These are phyloP conservation scores for Sclerotinia spermophila DNA, from an alignment of 2,329 filamentous ascomycete genomes.

Conservation along the genomic window DNA sequence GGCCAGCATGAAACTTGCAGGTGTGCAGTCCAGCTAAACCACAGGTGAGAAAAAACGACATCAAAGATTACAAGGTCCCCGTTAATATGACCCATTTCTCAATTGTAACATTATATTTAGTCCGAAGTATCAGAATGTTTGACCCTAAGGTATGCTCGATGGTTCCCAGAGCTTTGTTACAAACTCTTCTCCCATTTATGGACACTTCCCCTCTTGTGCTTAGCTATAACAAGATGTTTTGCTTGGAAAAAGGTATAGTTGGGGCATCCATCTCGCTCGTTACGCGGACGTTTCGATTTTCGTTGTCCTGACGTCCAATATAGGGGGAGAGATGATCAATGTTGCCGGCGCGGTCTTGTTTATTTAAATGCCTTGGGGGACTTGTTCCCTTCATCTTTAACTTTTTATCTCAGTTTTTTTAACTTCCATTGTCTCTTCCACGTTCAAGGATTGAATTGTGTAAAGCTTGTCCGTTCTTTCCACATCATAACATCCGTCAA, in stretches of 20 bases:
- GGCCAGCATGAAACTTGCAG: no score
- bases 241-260: slow-evolving; percentile 33
- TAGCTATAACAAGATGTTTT: slow-evolving; percentile 24
- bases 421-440: neutral
- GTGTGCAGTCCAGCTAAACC: no score
- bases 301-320: slow-evolving; percentile 30
- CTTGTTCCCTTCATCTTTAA: neutral
- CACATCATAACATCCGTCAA: slow-evolving; percentile 30
- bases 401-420: neutral
- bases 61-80: no score
- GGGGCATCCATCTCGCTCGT: slow-evolving; percentile 22
- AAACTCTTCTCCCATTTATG: no score
- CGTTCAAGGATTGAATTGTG: neutral
- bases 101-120: no score
- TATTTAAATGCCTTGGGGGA: slow-evolving; percentile 17
- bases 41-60: no score
- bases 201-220: slow-evolving; percentile 26
- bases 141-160: no score
- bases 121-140: no score
- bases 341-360: slow-evolving; percentile 21
- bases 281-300: neutral
- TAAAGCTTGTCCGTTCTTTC: neutral
- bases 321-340: slow-evolving; percentile 20
- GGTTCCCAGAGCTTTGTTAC: no score
- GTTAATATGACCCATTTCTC: no score